phyloP scores from a whole-genome alignment of 192 early-diverging fungal species.

The Kappamyces sp. region DNA sequence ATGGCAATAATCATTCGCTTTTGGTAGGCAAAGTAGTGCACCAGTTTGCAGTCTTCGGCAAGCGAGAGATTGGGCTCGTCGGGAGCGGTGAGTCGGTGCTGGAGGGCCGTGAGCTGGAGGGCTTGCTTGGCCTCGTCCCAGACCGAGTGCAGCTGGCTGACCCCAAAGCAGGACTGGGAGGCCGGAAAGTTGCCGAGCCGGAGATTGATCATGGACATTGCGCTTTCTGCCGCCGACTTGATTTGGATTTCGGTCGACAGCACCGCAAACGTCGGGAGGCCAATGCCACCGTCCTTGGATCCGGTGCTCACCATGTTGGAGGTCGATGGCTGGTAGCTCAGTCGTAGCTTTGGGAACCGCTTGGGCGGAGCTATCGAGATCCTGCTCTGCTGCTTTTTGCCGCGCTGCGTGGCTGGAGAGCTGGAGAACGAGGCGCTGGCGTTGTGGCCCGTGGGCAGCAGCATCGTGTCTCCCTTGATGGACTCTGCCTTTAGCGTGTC shows the following conservation, averaged over 20 bases:
- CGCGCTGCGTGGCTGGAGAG: not conserved
- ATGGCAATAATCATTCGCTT: slow-evolving; percentile 60
- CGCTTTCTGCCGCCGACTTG: slow-evolving; percentile 68
- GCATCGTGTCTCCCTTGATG: not conserved
- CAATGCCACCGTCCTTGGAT: slow-evolving; percentile 41
- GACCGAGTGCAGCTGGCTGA: slow-evolving; percentile 53
- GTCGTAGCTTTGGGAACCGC: not conserved
- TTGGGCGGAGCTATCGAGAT: not conserved
- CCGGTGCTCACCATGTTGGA: slow-evolving; percentile 17
- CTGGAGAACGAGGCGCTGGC: not conserved
- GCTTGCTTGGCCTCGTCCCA: slow-evolving; percentile 53
- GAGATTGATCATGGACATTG: slow-evolving; percentile 63
- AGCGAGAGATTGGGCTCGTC: slow-evolving; percentile 1
- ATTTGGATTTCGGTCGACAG: slow-evolving; percentile 50
- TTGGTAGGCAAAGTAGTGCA: slow-evolving; percentile 68
- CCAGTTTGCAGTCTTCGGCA: slow-evolving; percentile 27
- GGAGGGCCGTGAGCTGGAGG: not conserved
- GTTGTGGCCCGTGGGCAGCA: not conserved
- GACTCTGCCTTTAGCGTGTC: no score
- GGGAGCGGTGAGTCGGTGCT: not conserved
- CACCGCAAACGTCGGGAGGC: slow-evolving; percentile 47
- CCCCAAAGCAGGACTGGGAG: slow-evolving; percentile 54
- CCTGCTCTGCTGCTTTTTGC: not conserved
- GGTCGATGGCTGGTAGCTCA: not conserved
- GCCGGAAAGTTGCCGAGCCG: slow-evolving; percentile 69